phyloP scores from a whole-genome alignment of 768 basidiomycete genomes.

The Tricholoma sp. region DNA sequence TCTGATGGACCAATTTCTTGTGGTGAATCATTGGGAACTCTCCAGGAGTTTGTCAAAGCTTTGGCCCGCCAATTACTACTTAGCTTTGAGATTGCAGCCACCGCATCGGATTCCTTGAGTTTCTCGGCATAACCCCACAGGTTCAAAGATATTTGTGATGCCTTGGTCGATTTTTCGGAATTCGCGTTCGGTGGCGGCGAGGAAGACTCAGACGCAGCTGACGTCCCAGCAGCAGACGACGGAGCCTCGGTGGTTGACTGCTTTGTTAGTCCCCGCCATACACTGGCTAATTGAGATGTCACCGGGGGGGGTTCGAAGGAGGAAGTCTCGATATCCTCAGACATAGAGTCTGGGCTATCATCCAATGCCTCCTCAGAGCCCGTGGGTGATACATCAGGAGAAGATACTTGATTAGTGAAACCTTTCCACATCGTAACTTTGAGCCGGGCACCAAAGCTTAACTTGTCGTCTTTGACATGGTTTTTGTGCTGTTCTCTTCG shows the following conservation, averaged over 20 bases:
- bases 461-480: constrained; percentile 21
- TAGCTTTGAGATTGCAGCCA: constrained; percentile 66
- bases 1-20: constrained; percentile 9
- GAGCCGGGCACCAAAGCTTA: constrained; percentile 51
- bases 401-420: constrained; percentile 48
- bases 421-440: constrained; percentile 65
- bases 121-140: constrained; percentile 74
- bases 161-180: constrained; percentile 1
- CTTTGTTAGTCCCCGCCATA: constrained; percentile 77
- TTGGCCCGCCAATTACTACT: constrained; percentile 75
- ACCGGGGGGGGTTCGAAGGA: constrained; percentile 27
- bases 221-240: constrained; percentile 32
- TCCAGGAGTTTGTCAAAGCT: constrained; percentile 45
- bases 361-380: constrained; percentile 26
- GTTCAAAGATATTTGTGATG: constrained; percentile 27
- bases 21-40: constrained; percentile 7
- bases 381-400: constrained; percentile 30
- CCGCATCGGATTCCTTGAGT: constrained; percentile 66
- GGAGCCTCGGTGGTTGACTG: constrained; percentile 68
- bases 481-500: constrained; percentile 41
- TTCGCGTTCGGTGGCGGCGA: constrained; percentile 13
- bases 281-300: constrained; percentile 51
- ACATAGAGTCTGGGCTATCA: constrained; percentile 22
- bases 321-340: constrained; percentile 40
- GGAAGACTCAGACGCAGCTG: constrained; percentile 22